These are phyloP conservation scores for Colletotrichum destructivum DNA, from an alignment of 2,329 filamentous ascomycete genomes.

Conservation along the genomic window DNA sequence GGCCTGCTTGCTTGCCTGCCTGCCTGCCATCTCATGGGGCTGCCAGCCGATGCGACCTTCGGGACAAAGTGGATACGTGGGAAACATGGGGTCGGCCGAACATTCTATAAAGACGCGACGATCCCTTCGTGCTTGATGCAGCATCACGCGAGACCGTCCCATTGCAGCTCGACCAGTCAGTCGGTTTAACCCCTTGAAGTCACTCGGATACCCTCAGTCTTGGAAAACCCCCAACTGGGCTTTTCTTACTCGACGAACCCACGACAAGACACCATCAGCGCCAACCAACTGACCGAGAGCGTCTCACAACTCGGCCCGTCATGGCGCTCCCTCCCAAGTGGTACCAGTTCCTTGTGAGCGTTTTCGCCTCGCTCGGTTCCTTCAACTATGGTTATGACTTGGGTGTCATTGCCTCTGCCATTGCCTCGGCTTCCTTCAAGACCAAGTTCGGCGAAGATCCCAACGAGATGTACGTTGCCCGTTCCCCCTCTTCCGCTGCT, in stretches of 20 bases:
- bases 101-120: slow-evolving; percentile 40
- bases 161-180: slow-evolving; percentile 36
- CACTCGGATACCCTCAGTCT: not conserved
- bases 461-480: slow-evolving; percentile 53
- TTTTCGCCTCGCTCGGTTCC: slow-evolving; percentile 70
- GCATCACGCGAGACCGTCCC: slow-evolving; percentile 7
- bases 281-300: slow-evolving; percentile 4
- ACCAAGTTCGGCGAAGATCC: slow-evolving; percentile 55
- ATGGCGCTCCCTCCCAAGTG: slow-evolving; percentile 62
- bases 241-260: not conserved
- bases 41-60: slow-evolving; percentile 18
- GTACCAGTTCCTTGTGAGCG: slow-evolving; percentile 67
- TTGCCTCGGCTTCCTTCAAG: slow-evolving; percentile 63
- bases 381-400: slow-evolving; percentile 71
- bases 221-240: not conserved
- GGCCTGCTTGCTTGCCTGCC: too few relatives aligned
- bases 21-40: slow-evolving; percentile 16
- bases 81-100: slow-evolving; percentile 29
- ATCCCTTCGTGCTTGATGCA: slow-evolving; percentile 27
- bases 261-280: not conserved
- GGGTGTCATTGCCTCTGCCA: slow-evolving; percentile 66
- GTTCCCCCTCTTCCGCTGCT: too few relatives aligned
- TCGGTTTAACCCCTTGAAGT: slow-evolving; percentile 23
- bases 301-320: slow-evolving; percentile 29
- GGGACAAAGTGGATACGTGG: slow-evolving; percentile 32